Evolutionary conservation across 2,329 filamentous ascomycete species (phyloP).

Genomic region (Cladosporium sp.): DNA sequence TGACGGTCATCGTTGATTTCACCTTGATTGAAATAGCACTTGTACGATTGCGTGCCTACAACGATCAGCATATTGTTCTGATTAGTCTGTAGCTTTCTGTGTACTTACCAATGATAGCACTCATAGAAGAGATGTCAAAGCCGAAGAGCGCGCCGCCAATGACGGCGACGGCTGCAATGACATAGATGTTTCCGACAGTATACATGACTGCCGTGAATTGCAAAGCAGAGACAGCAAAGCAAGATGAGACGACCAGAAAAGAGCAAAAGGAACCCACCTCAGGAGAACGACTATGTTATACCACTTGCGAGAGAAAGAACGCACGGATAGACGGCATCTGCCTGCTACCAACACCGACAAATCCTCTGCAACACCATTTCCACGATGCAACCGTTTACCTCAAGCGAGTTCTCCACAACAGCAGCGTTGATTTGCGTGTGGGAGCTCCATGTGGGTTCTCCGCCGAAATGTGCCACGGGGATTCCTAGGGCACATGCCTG

Average conservation of each 20-base stretch:
- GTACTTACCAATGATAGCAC: constrained; percentile 36
- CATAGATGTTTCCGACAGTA: constrained; percentile 54
- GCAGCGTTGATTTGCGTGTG: constrained; percentile 8
- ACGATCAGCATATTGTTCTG: constrained; percentile 45
- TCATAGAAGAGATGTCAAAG: constrained; percentile 76
- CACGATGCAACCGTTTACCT: not conserved
- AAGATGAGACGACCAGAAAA: not conserved
- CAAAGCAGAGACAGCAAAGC: not conserved
- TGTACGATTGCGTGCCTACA: constrained; percentile 57
- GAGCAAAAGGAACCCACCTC: not conserved
- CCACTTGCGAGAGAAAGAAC: not conserved
- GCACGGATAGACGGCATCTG: constrained; percentile 11
- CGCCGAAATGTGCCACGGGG: constrained; percentile 7
- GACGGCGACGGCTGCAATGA: constrained; percentile 55
- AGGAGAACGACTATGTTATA: constrained; percentile 4
- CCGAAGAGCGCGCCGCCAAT: constrained; percentile 69
- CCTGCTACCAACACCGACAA: not conserved
- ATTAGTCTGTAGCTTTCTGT: too few species aligned
- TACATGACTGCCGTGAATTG: constrained; percentile 19
- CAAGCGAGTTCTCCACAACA: constrained; percentile 7
- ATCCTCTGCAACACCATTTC: not conserved
- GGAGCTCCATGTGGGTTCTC: constrained; percentile 10
- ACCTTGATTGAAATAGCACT: constrained; percentile 63
- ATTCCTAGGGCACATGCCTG: not conserved
- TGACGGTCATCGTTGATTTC: constrained; percentile 31